Percentiles rank a stretch among this genome's conserved stretches.
These are phyloP conservation scores for Alnus glutinosa DNA, from an alignment of 306 rosid species.

Conservation along the genomic window DNA sequence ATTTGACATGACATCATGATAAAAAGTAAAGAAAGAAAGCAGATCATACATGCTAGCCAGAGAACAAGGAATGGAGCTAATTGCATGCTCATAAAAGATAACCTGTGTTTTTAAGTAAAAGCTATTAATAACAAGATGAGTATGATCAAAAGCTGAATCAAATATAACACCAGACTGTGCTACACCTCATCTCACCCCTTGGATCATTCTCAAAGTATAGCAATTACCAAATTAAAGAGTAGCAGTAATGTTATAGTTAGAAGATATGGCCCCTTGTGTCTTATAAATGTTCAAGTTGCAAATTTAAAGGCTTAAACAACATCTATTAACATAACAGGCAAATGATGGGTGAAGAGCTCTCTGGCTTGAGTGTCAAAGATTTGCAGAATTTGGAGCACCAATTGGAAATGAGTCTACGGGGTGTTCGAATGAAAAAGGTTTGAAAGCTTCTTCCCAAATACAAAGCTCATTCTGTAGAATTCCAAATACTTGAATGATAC, in stretches of 20 bases:
- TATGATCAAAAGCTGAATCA: neutral
- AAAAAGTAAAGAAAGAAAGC: neutral
- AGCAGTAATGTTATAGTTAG: slow-evolving; percentile 1
- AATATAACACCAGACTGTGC: too few relatives aligned
- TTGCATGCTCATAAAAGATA: slow-evolving; percentile 5
- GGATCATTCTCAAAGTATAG: slow-evolving; percentile 6
- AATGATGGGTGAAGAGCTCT: slow-evolving; percentile 91
- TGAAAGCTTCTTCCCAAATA: slow-evolving; percentile 4
- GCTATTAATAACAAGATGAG: slow-evolving; percentile 2
- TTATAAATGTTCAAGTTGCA: slow-evolving; percentile 23
- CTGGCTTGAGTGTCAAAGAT: slow-evolving; percentile 67
- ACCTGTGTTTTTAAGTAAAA: neutral
- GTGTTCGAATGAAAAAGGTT: slow-evolving; percentile 83
- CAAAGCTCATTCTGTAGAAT: slow-evolving; percentile 13
- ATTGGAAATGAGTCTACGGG: slow-evolving; percentile 73
- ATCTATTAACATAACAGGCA: slow-evolving; percentile 48
- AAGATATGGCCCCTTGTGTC: slow-evolving; percentile 12
- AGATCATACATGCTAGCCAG: neutral
- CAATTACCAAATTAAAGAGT: neutral
- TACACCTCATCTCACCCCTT: too few relatives aligned
- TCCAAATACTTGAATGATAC: neutral
- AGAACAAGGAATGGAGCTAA: neutral
- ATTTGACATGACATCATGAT: neutral
- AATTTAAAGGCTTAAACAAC: slow-evolving; percentile 16
- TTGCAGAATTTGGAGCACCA: slow-evolving; percentile 71